These are phyloP conservation scores for Kernera saxatilis DNA, from an alignment of 345 rosid genomes.

Conservation along the genomic window DNA sequence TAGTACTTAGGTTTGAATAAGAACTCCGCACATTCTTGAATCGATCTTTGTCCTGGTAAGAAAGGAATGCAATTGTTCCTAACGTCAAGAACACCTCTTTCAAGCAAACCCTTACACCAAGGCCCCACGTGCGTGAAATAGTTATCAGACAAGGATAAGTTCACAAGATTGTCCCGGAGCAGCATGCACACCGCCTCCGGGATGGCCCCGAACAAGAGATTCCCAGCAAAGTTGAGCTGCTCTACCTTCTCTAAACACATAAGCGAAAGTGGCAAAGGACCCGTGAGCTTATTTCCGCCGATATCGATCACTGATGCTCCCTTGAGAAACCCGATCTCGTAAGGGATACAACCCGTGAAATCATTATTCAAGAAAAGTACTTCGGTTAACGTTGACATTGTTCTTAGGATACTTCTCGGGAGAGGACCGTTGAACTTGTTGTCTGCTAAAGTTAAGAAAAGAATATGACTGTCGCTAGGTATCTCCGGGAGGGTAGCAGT, in stretches of 20 bases:
- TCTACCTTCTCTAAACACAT: conserved; percentile 59
- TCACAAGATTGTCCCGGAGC: conserved; percentile 37
- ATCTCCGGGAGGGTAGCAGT: conserved; percentile 47
- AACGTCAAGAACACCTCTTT: conserved; percentile 56
- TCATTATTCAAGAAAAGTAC: conserved; percentile 61
- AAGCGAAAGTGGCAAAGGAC: conserved; percentile 53
- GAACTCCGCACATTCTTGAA: conserved; percentile 52
- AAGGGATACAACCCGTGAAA: conserved; percentile 71
- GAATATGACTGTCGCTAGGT: conserved; percentile 37
- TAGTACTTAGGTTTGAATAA: conserved; percentile 39
- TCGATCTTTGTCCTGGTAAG: conserved; percentile 64
- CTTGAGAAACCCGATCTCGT: conserved; percentile 53
- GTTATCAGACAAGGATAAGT: conserved; percentile 57
- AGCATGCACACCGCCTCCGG: conserved; percentile 63
- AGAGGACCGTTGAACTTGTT: conserved; percentile 69
- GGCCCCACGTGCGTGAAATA: conserved; percentile 66
- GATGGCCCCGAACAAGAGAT: conserved; percentile 54
- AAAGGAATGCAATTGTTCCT: conserved; percentile 70
- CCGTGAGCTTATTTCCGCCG: conserved; percentile 59
- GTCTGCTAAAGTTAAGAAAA: conserved; percentile 68
- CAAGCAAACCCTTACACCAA: conserved; percentile 44
- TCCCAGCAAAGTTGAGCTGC: conserved; percentile 66
- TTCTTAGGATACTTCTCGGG: conserved; percentile 51
- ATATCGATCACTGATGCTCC: conserved; percentile 58
- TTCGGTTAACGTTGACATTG: conserved; percentile 50